These are phyloP conservation scores for Phytopythium helicoides DNA, from an alignment of 352 stramenopile species.

Conservation along the genomic window DNA sequence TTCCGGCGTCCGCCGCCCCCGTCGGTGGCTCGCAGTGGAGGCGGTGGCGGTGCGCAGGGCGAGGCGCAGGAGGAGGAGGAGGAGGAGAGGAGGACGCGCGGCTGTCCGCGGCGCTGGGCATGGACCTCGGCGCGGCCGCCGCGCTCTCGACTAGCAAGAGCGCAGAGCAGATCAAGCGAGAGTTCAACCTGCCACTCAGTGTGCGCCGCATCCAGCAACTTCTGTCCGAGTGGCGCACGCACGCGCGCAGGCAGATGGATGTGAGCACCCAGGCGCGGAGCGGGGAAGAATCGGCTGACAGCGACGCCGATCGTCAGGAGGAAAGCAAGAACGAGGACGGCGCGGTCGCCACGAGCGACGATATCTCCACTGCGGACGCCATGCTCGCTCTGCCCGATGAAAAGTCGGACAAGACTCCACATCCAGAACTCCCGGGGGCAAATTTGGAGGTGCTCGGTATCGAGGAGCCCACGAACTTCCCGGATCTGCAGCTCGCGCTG, in stretches of 20 bases:
- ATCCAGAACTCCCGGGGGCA: too few species aligned
- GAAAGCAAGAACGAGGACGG: slow-evolving; percentile 1
- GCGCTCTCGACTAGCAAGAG: slow-evolving; percentile 26
- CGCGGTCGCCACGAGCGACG: background rate
- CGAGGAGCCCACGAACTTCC: slow-evolving; percentile 1
- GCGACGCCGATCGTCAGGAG: too few species aligned
- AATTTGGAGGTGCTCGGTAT: slow-evolving; percentile 1
- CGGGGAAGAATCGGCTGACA: too few species aligned
- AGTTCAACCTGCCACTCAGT: slow-evolving; percentile 50
- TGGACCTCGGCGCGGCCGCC: background rate
- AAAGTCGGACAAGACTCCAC: background rate
- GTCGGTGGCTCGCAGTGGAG: background rate
- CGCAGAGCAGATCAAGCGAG: slow-evolving; percentile 40
- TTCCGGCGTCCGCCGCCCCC: slow-evolving; percentile 6
- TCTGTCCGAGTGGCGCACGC: slow-evolving; percentile 43
- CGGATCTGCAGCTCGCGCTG: slow-evolving; percentile 4
- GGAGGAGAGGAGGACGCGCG: background rate
- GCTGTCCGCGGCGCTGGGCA: background rate
- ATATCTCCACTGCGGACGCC: slow-evolving; percentile 1
- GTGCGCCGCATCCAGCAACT: slow-evolving; percentile 56
- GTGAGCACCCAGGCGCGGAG: slow-evolving; percentile 4
- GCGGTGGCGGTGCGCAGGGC: background rate
- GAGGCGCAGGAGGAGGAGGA: background rate
- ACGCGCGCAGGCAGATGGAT: slow-evolving; percentile 29
- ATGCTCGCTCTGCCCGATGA: slow-evolving; percentile 1